Conservation (phyloP, 1,139 yeast species). For the Arxiozyma bovina region DNA sequence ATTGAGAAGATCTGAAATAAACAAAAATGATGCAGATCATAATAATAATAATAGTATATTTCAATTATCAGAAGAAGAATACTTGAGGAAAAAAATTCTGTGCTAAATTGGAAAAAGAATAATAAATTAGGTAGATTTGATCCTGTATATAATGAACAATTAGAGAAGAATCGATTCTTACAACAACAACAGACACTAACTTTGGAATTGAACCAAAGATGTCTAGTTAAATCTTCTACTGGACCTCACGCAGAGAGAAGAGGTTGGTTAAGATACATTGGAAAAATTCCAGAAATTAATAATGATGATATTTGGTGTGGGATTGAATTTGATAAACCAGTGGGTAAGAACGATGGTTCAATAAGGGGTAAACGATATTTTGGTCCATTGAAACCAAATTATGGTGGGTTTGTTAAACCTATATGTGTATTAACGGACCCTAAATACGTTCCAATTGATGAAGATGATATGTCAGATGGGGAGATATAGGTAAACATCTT, state of each 20-base stretch:
- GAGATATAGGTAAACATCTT: conserved; percentile 6
- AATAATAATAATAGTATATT: conserved; percentile 35
- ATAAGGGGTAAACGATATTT: conserved; percentile 61
- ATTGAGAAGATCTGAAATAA: conserved; percentile 32
- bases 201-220: conserved; percentile 31
- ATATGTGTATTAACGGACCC: conserved; percentile 20
- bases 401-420: conserved; percentile 60
- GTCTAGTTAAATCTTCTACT: conserved; percentile 17
- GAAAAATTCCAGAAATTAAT: conserved; percentile 48
- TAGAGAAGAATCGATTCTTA: conserved; percentile 23
- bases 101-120: conserved; percentile 64
- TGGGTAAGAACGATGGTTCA: conserved; percentile 78
- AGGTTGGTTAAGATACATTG: conserved; percentile 62
- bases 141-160: conserved; percentile 38
- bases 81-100: conserved; percentile 52
- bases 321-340: conserved; percentile 58
- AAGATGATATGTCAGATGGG: conserved; percentile 16
- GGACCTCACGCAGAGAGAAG: conserved; percentile 35
- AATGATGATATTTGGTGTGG: conserved; percentile 64
- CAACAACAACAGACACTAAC: conserved; percentile 28
- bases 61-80: conserved; percentile 57
- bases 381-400: conserved; percentile 39
- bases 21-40: no score
- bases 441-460: conserved; percentile 16
- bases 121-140: conserved; percentile 66